phyloP scores from a whole-genome alignment of 1,284 basidiomycete genomes.

The Anthracocystis panici-leucophaei region DNA sequence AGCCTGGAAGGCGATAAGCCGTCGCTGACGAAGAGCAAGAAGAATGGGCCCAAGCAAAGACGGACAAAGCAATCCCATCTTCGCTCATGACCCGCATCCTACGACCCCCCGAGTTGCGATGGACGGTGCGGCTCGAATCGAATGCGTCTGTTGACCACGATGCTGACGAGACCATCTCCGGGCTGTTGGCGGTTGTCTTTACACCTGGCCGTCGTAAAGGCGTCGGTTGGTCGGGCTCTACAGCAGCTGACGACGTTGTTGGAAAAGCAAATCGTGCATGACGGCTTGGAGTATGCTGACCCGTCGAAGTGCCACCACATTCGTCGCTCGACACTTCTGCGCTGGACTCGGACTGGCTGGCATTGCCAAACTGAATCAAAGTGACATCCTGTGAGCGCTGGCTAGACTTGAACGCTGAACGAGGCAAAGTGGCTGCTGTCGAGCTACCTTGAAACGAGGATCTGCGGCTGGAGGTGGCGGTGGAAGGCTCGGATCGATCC shows the following conservation, averaged over 20 bases:
- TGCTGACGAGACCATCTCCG: constrained; percentile 19
- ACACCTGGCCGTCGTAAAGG: constrained; percentile 14
- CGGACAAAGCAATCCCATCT: constrained; percentile 34
- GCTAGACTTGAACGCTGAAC: constrained; percentile 23
- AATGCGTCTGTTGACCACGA: constrained; percentile 14
- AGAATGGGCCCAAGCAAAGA: constrained; percentile 17
- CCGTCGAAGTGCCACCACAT: constrained; percentile 17
- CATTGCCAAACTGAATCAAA: background rate
- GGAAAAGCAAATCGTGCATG: constrained; percentile 21
- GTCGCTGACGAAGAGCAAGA: constrained; percentile 4
- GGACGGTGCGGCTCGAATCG: constrained; percentile 21
- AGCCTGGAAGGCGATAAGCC: constrained; percentile 25
- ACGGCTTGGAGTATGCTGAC: constrained; percentile 23
- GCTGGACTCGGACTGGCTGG: constrained; percentile 35
- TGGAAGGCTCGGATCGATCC: constrained; percentile 27
- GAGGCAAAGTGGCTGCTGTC: constrained; percentile 27
- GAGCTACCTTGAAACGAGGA: constrained; percentile 23
- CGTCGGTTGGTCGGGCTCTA: background rate
- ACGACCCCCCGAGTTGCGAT: constrained; percentile 36
- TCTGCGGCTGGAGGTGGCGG: constrained; percentile 28
- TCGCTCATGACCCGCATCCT: constrained; percentile 55
- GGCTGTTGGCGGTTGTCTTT: constrained; percentile 27
- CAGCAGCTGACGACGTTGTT: background rate
- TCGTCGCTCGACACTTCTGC: constrained; percentile 49
- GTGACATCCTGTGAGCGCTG: constrained; percentile 11